Conservation (phyloP, 2,329 filamentous ascomycete species). For the Colletotrichum gloeosporioides region DNA sequence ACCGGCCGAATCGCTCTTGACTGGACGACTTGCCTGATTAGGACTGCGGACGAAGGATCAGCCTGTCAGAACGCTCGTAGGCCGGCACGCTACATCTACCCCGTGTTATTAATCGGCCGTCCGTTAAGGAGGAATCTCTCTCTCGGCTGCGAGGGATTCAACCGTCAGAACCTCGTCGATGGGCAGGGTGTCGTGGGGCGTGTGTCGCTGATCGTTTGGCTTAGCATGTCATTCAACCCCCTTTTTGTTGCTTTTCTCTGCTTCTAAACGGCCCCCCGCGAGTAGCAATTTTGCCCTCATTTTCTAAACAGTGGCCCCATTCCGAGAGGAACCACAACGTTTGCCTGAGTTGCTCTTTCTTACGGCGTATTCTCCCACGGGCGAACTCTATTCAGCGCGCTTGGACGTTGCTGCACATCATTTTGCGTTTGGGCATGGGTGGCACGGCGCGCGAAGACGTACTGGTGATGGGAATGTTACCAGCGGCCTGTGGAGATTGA, state of each 20-base stretch:
- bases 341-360: background rate
- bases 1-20: background rate
- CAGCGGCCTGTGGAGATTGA: background rate
- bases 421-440: conserved; percentile 19
- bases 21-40: conserved; percentile 17
- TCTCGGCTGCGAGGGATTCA: background rate
- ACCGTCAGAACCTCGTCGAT: background rate
- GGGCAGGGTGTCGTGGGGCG: background rate
- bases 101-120: background rate
- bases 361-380: background rate
- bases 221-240: background rate
- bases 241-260: background rate
- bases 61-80: conserved; percentile 14
- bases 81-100: background rate
- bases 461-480: background rate
- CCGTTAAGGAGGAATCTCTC: background rate
- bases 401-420: conserved; percentile 14
- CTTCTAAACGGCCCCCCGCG: background rate
- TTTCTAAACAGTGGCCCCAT: background rate
- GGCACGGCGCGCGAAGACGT: conserved; percentile 2
- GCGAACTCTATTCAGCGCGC: conserved; percentile 1
- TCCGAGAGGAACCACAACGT: background rate
- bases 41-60: conserved; percentile 14
- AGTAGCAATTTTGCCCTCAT: background rate
- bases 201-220: background rate